Base-by-base conservation (phyloP, 1,284 basidiomycete genomes). In the Boletus hoseneyae region DNA sequence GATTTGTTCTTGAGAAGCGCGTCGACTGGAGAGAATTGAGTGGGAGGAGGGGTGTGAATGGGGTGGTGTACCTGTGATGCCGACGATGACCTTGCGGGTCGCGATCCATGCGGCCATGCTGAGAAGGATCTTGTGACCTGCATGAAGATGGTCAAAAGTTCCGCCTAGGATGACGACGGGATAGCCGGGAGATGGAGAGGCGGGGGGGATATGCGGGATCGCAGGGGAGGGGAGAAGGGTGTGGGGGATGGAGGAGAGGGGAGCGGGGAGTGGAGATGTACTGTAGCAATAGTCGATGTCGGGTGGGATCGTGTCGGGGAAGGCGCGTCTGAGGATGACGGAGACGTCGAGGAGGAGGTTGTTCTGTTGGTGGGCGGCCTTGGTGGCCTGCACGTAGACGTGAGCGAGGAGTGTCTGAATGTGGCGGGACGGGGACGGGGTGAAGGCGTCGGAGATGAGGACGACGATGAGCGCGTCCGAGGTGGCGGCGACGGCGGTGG, bases 81-180 rank as follows among this genome's bases (percentile, higher is more conserved):
- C 97, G 48, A 97, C 83, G 55, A 99, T 91, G 61, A 99, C 54
- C 66, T 91, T 93, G 56, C 78, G 69, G 41, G 72, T 69, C 1
- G 93, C 78, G 51, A 97, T 82, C 76, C 90, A 93, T 2, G 89
- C 83, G 8, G 83, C 87, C 82, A 97, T 93, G 59, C 91, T 91
- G 6, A 99, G 79, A 33, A 99, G 79, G 52, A 99, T 95, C 73
- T 98, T 98, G 76, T 99, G 96, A 0, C 96, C 96, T 2, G 93
- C 85, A 66, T 99, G 96, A 15, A 99, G 79, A 65, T 99, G 97
- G 69, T 99, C 96, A 67, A 99, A 99, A 1, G 96, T 99, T 57
- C 63, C 80, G 7, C 81, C 80, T 7, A 83, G 68, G 3, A 78
- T 82, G 23, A 84, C 79, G 41, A 89, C 78, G 19, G 79, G 77